These are phyloP conservation scores for Vitis rotundifolia DNA, from an alignment of 164 flowering plant genomes.

Conservation along the genomic window DNA sequence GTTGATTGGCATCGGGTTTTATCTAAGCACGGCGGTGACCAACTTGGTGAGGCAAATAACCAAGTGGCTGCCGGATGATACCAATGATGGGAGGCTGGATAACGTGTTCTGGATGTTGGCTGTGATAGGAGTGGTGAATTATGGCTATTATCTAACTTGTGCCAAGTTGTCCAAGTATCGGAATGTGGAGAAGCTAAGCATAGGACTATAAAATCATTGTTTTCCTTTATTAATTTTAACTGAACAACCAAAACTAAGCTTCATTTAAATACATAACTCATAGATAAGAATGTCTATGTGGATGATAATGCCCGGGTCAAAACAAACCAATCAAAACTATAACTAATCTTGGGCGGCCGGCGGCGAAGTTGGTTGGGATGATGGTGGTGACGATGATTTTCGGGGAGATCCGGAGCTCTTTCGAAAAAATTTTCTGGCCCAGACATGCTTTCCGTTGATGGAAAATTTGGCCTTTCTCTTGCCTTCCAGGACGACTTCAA, in stretches of 20 bases:
- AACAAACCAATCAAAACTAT: neutral
- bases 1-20: constrained; percentile 31
- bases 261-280: neutral
- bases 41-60: constrained; percentile 26
- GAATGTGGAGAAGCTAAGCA: neutral
- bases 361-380: neutral
- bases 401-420: constrained; percentile 18
- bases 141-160: constrained; percentile 29
- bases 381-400: neutral
- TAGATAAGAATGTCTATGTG: too few relatives aligned
- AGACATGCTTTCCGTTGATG: constrained; percentile 65
- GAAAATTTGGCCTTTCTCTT: constrained; percentile 35
- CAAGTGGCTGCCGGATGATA: constrained; percentile 43
- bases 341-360: neutral
- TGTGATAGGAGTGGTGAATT: constrained; percentile 30
- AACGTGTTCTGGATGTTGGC: constrained; percentile 43
- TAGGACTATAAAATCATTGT: too few relatives aligned
- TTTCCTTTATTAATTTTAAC: too few relatives aligned
- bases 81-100: constrained; percentile 42
- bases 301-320: too few relatives aligned
- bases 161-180: constrained; percentile 26
- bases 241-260: neutral
- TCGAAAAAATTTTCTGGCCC: constrained; percentile 50
- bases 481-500: constrained; percentile 26
- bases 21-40: constrained; percentile 29